Base-by-base conservation (phyloP, 257 asterid species). In the Rhazya stricta region DNA sequence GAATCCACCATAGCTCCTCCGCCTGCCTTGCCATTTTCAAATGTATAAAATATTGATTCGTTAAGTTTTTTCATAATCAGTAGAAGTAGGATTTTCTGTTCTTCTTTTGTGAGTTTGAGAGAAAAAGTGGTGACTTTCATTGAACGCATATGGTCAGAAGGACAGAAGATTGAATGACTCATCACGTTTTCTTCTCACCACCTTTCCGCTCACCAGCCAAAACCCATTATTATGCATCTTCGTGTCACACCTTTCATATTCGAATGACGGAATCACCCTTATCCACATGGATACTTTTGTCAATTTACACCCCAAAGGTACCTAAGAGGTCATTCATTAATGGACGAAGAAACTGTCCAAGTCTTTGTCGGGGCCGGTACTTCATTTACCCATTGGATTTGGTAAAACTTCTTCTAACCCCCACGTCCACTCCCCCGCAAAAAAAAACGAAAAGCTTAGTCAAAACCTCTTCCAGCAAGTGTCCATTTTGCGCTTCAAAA, bases 101-200 rank as follows among this genome's bases (percentile, higher is more conserved):
- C 5, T 67, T 5, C 4, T 39, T 34, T 45, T 68, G n/a, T 7
- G 74, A 18, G 29, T 29, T 34, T 32, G 43, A 21, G 48, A 32
- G 75, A 19, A 25, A 72, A 79, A 73, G 71, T 68, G 53, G 85
- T 36, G 78, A 82, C 88, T 76, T 77, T 76, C 79, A 60, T 56
- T 82, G 87, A 75, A 86, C 86, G 88, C 86, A 78, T 83, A 74
- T 78, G 79, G 84, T 84, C 88, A 82, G 84, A 76, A 76, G 78
- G 72, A 62, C 74, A 54, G 73, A 72, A 72, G 85, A 75, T 74
- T 76, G 80, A 83, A 86, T 77, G 80, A 79, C 69, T 75, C 84
- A n/a, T 81, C 85, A 84, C 82, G 85, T 76, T 85, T 85, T 81
- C 65, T 57, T 73, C 80, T 76, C 80, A 16, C 57, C 58, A 65